Conservation (phyloP, 352 stramenopile genomes). For the Phytophthora pinifolia region DNA sequence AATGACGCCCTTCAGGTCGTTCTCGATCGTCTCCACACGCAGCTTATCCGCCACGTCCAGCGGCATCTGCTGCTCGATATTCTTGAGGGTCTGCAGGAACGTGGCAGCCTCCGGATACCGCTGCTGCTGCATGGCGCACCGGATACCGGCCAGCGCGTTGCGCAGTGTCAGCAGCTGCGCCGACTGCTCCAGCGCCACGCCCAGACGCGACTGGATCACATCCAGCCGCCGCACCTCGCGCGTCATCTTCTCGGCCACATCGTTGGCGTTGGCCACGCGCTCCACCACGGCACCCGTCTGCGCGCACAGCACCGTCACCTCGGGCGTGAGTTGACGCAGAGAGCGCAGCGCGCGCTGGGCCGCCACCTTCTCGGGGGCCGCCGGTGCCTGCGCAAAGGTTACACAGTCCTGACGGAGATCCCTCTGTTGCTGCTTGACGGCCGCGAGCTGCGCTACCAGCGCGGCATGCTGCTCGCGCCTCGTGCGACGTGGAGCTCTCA, state of each 20-base stretch:
- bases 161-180: constrained; percentile 75
- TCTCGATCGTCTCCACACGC: constrained; percentile 83
- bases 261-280: constrained; percentile 84
- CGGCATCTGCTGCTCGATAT: constrained; percentile 70
- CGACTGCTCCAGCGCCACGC: constrained; percentile 57
- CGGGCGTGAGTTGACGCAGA: constrained; percentile 57
- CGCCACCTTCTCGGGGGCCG: constrained; percentile 53
- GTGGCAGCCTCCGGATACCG: constrained; percentile 70
- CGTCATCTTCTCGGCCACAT: constrained; percentile 90
- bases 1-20: constrained; percentile 77
- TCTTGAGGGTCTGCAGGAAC: constrained; percentile 77
- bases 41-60: constrained; percentile 84
- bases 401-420: constrained; percentile 32
- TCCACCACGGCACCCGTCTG: constrained; percentile 83
- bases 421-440: constrained; percentile 48
- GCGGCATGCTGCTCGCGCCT: constrained; percentile 53
- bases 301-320: constrained; percentile 68
- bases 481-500: constrained; percentile 24
- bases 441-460: constrained; percentile 56
- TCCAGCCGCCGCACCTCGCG: constrained; percentile 80
- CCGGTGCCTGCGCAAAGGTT: constrained; percentile 41
- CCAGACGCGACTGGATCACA: constrained; percentile 78
- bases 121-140: constrained; percentile 71
- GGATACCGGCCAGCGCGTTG: constrained; percentile 73
- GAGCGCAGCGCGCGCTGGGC: constrained; percentile 51